Conservation (phyloP, 2,329 filamentous ascomycete species). For the Exserohilum turcica region DNA sequence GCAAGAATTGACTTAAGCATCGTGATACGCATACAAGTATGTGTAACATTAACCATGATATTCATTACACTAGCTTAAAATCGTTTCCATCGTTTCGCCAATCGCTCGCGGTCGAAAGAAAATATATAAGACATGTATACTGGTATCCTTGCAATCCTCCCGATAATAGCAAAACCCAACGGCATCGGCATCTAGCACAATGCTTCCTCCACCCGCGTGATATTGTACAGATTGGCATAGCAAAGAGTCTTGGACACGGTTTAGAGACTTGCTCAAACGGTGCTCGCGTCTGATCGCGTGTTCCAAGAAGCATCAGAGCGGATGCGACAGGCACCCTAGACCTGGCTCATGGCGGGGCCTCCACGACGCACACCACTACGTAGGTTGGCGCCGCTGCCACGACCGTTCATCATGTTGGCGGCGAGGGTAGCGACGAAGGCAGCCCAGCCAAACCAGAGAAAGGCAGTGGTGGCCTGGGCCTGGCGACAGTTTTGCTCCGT, state of each 20-base stretch:
- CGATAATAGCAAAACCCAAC: background rate
- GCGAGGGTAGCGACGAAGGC: slow-evolving; percentile 62
- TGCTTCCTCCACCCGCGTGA: slow-evolving; percentile 2
- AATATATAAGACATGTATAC: slow-evolving; percentile 2
- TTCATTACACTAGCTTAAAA: slow-evolving; percentile 6
- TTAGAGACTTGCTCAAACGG: slow-evolving; percentile 9
- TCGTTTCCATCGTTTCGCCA: background rate
- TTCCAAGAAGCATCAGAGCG: slow-evolving; percentile 37
- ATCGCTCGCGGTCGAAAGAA: background rate
- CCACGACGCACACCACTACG: slow-evolving; percentile 57
- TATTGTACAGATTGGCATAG: slow-evolving; percentile 5
- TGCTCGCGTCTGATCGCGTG: slow-evolving; percentile 24
- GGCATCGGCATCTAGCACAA: slow-evolving; percentile 11
- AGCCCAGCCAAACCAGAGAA: slow-evolving; percentile 78
- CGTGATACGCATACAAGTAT: background rate
- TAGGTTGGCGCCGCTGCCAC: slow-evolving; percentile 52
- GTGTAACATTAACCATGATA: slow-evolving; percentile 10
- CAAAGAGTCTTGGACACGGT: background rate
- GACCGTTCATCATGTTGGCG: slow-evolving; percentile 61
- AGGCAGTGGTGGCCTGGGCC: slow-evolving; percentile 74
- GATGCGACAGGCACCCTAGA: slow-evolving; percentile 49
- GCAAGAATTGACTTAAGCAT: too few relatives aligned
- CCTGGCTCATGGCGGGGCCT: slow-evolving; percentile 60
- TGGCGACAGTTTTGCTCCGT: slow-evolving; percentile 71
- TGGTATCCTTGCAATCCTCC: slow-evolving; percentile 3